Evolutionary conservation across 495 filamentous ascomycete species (phyloP).

Genomic region (Annulohypoxylon maeteangense): DNA sequence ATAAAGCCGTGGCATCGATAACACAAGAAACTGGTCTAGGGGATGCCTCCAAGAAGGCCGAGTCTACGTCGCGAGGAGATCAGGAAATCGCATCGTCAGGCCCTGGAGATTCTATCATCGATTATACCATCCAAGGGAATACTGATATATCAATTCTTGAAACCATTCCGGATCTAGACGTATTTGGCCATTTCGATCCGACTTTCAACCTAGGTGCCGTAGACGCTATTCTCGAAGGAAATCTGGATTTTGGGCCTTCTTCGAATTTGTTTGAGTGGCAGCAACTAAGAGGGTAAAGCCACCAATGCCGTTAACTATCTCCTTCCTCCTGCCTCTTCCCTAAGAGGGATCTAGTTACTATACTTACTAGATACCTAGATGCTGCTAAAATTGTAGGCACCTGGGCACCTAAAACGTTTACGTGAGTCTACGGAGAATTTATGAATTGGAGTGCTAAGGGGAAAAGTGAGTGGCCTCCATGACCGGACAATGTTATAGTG

Average conservation of each 20-base stretch:
- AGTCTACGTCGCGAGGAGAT: constrained; percentile 25
- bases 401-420: not conserved
- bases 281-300: constrained; percentile 41
- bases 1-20: constrained; percentile 49
- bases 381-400: too few species aligned
- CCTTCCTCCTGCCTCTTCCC: too few species aligned
- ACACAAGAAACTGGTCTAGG: constrained; percentile 43
- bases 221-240: constrained; percentile 55
- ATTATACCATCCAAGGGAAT: constrained; percentile 24
- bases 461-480: not conserved
- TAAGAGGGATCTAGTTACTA: too few species aligned
- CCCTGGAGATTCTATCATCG: constrained; percentile 6
- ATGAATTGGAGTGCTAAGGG: not conserved
- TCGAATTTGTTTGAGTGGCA: constrained; percentile 52
- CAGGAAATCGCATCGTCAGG: constrained; percentile 17
- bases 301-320: not conserved
- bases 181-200: constrained; percentile 59
- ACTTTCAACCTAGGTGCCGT: constrained; percentile 56
- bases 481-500: not conserved
- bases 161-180: constrained; percentile 50
- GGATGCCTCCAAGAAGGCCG: constrained; percentile 36
- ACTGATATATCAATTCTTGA: constrained; percentile 49
- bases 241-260: constrained; percentile 53
- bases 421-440: not conserved
- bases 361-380: too few species aligned